Percentiles rank a stretch among this genome's conserved stretches.
Evolutionary conservation across 805 yeast genomes (phyloP).

Genomic region (Yamadazyma insecticola): DNA sequence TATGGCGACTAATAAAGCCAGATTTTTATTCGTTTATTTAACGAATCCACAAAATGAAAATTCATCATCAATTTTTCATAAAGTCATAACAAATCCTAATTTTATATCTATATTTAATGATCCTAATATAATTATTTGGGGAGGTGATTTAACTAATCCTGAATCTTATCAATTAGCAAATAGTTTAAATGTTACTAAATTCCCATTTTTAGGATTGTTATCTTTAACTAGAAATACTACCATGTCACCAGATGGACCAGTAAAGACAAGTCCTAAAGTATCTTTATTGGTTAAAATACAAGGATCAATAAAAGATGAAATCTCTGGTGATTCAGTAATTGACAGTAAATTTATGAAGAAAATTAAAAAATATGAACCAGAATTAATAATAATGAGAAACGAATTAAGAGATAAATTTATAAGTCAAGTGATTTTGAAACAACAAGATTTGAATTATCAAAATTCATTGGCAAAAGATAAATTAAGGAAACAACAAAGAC

Average conservation of each 20-base stretch:
- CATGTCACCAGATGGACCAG: conserved; percentile 54
- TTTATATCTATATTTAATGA: conserved; percentile 38
- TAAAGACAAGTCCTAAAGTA: conserved; percentile 50
- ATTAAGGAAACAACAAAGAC: conserved; percentile 34
- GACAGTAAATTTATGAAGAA: conserved; percentile 38
- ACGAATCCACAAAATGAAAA: conserved; percentile 71
- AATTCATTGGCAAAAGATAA: conserved; percentile 67
- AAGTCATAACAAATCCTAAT: conserved; percentile 47
- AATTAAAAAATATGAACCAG: conserved; percentile 56
- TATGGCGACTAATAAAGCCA: conserved; percentile 62
- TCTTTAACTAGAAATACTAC: conserved; percentile 57
- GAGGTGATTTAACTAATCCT: conserved; percentile 74
- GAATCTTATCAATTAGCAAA: conserved; percentile 84
- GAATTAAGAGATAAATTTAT: conserved; percentile 60
- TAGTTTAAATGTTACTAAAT: conserved; percentile 61
- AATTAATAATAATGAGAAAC: conserved; percentile 53
- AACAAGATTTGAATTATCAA: conserved; percentile 77
- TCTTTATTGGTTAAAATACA: conserved; percentile 60
- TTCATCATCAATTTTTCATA: conserved; percentile 46
- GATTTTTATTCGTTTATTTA: conserved; percentile 69
- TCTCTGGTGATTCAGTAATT: conserved; percentile 25
- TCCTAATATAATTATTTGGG: conserved; percentile 70
- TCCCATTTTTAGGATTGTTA: conserved; percentile 79
- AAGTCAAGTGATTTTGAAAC: conserved; percentile 54
- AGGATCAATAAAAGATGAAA: conserved; percentile 49